phyloP scores from a whole-genome alignment of 805 yeast species.

The Saccharomyces mikatae region DNA sequence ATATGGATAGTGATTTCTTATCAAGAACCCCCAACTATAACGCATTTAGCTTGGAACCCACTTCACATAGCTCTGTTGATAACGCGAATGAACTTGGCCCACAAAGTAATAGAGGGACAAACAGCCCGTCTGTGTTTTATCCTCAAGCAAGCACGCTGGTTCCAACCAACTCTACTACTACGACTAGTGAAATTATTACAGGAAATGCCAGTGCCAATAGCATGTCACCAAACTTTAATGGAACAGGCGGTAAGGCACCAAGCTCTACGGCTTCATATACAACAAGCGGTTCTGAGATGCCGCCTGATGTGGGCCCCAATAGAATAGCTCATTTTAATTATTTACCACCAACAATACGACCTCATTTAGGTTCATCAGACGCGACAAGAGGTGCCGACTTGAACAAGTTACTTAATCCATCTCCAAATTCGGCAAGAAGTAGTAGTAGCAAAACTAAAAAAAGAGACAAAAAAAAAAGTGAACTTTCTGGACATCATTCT shows the following conservation, averaged over 20 bases:
- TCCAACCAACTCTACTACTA: background rate
- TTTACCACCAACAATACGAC: slow-evolving; percentile 66
- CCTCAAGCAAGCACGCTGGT: background rate
- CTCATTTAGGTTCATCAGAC: slow-evolving; percentile 55
- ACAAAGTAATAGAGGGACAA: slow-evolving; percentile 1
- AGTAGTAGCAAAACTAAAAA: slow-evolving; percentile 5
- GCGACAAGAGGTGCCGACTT: slow-evolving; percentile 41
- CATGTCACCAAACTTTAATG: background rate
- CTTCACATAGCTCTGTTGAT: slow-evolving; percentile 2
- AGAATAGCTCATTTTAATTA: slow-evolving; percentile 68
- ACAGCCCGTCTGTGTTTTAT: background rate
- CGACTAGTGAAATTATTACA: background rate
- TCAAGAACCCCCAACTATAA: slow-evolving; percentile 18
- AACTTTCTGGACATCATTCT: slow-evolving; percentile 5
- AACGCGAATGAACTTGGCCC: background rate
- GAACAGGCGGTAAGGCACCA: slow-evolving; percentile 1
- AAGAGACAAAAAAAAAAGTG: slow-evolving; percentile 8
- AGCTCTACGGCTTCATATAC: slow-evolving; percentile 18
- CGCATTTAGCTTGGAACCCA: slow-evolving; percentile 15
- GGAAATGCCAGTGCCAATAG: background rate
- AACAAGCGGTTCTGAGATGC: slow-evolving; percentile 19
- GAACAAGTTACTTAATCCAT: slow-evolving; percentile 37
- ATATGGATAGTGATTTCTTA: slow-evolving; percentile 13
- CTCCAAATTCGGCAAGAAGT: slow-evolving; percentile 2
- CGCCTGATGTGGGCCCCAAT: slow-evolving; percentile 42